phyloP scores from a whole-genome alignment of 176 grass and related monocot genomes.

The Rhynchospora pubera region DNA sequence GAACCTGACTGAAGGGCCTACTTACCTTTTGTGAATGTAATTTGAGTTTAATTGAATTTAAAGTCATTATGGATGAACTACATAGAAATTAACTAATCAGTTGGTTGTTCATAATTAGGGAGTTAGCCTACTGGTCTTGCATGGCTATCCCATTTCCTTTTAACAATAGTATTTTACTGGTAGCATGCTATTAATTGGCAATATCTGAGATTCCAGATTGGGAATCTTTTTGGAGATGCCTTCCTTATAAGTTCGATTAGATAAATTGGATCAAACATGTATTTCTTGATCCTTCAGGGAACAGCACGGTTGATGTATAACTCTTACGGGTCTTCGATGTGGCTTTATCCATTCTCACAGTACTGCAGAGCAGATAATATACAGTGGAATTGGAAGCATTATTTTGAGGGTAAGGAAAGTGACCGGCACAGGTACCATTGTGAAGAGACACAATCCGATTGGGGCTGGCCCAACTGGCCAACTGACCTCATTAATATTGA shows the following conservation, averaged over 20 bases:
- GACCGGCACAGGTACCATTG: conserved; percentile 57
- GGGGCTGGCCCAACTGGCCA: conserved; percentile 70
- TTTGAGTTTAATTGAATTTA: background rate
- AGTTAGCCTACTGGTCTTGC: background rate
- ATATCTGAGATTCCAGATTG: background rate
- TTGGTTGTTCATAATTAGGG: background rate
- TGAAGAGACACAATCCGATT: conserved; percentile 66
- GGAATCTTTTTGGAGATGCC: background rate
- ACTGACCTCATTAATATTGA: conserved; percentile 80
- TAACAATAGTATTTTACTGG: background rate
- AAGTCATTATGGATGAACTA: background rate
- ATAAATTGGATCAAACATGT: conserved; percentile 13
- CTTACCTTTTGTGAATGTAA: background rate
- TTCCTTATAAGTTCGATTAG: background rate
- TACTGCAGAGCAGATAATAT: conserved; percentile 88
- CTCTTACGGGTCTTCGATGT: conserved; percentile 87
- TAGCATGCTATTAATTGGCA: background rate
- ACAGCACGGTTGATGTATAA: conserved; percentile 86
- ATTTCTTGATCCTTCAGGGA: conserved; percentile 62
- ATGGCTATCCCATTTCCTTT: background rate
- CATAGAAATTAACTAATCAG: background rate
- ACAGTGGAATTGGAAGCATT: conserved; percentile 96
- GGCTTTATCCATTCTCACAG: conserved; percentile 90
- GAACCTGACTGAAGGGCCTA: background rate
- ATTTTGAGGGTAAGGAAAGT: conserved; percentile 63